phyloP scores from a whole-genome alignment of 2,329 filamentous ascomycete genomes.

The Huntiella savannae region DNA sequence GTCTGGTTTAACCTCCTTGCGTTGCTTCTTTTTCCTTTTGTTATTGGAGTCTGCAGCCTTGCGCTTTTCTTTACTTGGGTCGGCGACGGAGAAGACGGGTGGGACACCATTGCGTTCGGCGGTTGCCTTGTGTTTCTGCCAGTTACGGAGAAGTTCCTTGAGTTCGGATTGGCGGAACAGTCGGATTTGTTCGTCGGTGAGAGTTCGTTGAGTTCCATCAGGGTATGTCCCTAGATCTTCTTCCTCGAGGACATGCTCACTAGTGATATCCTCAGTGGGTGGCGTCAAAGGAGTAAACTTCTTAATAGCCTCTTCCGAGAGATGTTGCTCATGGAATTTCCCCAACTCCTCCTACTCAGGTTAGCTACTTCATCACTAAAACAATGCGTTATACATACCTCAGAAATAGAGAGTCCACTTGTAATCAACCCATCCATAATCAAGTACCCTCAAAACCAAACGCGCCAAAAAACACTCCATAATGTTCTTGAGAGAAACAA shows the following conservation, averaged over 20 bases:
- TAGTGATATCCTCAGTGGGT: background rate
- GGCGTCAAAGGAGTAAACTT: slow-evolving; percentile 2
- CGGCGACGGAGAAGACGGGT: slow-evolving; percentile 7
- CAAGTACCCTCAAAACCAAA: too few species aligned
- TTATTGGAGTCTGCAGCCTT: slow-evolving; percentile 13
- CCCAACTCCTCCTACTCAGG: slow-evolving; percentile 3
- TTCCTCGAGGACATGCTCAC: slow-evolving; percentile 13
- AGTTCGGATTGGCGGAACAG: slow-evolving; percentile 85
- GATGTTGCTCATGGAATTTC: slow-evolving; percentile 3
- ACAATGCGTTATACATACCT: too few species aligned
- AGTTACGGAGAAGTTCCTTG: slow-evolving; percentile 41
- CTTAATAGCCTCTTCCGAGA: background rate
- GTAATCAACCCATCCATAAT: too few species aligned
- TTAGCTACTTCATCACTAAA: too few species aligned
- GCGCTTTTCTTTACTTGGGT: slow-evolving; percentile 3
- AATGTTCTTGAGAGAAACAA: too few species aligned
- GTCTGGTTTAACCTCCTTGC: slow-evolving; percentile 33
- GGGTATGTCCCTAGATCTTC: slow-evolving; percentile 62
- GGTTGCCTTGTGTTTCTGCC: slow-evolving; percentile 9
- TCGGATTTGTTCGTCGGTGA: slow-evolving; percentile 78
- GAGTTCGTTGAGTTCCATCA: slow-evolving; percentile 70
- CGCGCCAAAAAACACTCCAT: too few species aligned
- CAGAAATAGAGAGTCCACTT: too few species aligned
- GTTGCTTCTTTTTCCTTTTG: slow-evolving; percentile 19
- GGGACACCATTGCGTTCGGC: slow-evolving; percentile 4